A percentile compares a stretch with the other conserved stretches of the same genome.
Conservation (phyloP, 495 filamentous ascomycete genomes). For the Aspergillus conjunctus region DNA sequence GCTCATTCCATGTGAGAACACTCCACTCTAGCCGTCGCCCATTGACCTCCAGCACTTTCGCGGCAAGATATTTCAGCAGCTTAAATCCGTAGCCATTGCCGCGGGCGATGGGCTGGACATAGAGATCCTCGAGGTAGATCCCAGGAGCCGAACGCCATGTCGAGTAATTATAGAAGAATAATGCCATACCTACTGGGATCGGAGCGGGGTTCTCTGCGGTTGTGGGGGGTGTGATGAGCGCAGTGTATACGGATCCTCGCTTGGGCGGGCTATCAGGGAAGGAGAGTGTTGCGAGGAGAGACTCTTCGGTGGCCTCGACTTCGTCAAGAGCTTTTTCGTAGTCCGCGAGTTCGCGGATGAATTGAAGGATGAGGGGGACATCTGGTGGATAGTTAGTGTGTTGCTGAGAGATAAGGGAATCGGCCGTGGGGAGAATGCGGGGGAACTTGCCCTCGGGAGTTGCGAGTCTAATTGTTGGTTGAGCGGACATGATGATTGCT, state of each 20-base stretch:
- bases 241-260: constrained; percentile 47
- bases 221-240: constrained; percentile 41
- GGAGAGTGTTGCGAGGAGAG: constrained; percentile 75
- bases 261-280: constrained; percentile 56
- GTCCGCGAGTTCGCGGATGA: constrained; percentile 85
- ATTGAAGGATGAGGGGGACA: constrained; percentile 73
- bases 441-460: constrained; percentile 42
- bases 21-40: constrained; percentile 89
- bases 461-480: constrained; percentile 53
- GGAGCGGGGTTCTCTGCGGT: constrained; percentile 32
- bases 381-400: constrained; percentile 51
- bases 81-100: constrained; percentile 77
- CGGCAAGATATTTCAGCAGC: constrained; percentile 76
- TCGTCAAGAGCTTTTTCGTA: constrained; percentile 74
- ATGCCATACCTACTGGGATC: constrained; percentile 58
- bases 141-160: constrained; percentile 88
- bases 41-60: constrained; percentile 64
- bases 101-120: constrained; percentile 69
- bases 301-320: constrained; percentile 76
- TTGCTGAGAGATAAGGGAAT: background rate
- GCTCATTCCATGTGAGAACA: constrained; percentile 88
- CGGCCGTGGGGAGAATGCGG: background rate
- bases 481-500: constrained; percentile 33
- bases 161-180: constrained; percentile 74
- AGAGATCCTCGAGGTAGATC: constrained; percentile 94